Conservation (phyloP, 805 yeast genomes). For the Spathaspora hagerdaliae region DNA sequence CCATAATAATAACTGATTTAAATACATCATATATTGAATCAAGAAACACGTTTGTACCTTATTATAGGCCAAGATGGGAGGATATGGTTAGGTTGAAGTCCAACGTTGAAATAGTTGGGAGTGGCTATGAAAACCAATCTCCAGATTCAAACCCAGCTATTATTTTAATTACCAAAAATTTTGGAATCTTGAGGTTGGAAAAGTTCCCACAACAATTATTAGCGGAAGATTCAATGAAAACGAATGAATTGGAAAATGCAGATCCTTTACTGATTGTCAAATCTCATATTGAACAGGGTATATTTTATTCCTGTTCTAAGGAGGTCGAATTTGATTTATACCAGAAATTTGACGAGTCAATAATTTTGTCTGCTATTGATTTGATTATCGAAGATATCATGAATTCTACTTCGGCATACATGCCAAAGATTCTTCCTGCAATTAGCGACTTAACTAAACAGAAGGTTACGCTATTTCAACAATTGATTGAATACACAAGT, state of each 20-base stretch:
- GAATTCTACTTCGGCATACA: slow-evolving; percentile 49
- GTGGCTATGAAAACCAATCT: slow-evolving; percentile 47
- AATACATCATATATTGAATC: slow-evolving; percentile 28
- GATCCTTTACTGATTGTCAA: slow-evolving; percentile 44
- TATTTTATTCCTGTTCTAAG: slow-evolving; percentile 53
- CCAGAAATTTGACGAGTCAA: slow-evolving; percentile 22
- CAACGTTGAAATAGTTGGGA: slow-evolving; percentile 52
- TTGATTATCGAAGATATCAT: slow-evolving; percentile 55
- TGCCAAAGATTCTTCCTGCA: slow-evolving; percentile 51
- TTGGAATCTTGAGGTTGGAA: slow-evolving; percentile 63
- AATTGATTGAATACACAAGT: slow-evolving; percentile 42
- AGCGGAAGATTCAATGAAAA: slow-evolving; percentile 4
- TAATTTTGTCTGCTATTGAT: slow-evolving; percentile 35
- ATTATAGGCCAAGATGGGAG: slow-evolving; percentile 66
- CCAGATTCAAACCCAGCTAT: slow-evolving; percentile 41
- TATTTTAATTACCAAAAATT: slow-evolving; percentile 43
- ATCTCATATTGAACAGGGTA: slow-evolving; percentile 80
- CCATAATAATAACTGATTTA: slow-evolving; percentile 65
- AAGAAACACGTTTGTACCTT: slow-evolving; percentile 14
- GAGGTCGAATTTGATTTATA: slow-evolving; percentile 40
- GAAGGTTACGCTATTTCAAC: slow-evolving; percentile 43
- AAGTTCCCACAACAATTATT: slow-evolving; percentile 24
- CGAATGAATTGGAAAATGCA: slow-evolving; percentile 9
- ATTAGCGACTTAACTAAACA: slow-evolving; percentile 47
- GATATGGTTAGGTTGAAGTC: slow-evolving; percentile 62